Conservation (phyloP, 352 stramenopile genomes). For the Thalassiosira livingstoniorum region DNA sequence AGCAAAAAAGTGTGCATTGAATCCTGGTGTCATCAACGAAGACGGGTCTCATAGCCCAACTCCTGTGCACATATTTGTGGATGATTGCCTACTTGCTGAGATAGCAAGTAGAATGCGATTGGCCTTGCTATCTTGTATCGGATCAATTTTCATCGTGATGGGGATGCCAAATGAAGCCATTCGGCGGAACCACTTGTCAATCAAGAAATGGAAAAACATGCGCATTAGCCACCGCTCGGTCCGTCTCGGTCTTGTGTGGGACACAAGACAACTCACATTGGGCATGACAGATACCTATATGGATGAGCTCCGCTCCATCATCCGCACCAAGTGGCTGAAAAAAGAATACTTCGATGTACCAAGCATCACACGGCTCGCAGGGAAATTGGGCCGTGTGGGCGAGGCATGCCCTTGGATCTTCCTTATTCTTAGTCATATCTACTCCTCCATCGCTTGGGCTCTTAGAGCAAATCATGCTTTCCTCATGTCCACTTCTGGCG, state of each 20-base stretch:
- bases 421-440: slow-evolving; percentile 42
- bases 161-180: neutral
- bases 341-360: neutral
- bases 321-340: neutral
- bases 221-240: neutral
- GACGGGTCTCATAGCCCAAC: neutral
- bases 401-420: slow-evolving; percentile 24
- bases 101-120: too few species aligned
- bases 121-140: neutral
- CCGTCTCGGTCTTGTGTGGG: slow-evolving; percentile 7
- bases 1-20: neutral
- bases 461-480: slow-evolving; percentile 12
- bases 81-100: slow-evolving; percentile 8
- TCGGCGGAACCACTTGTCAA: neutral
- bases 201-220: slow-evolving; percentile 27
- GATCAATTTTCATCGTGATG: slow-evolving; percentile 25
- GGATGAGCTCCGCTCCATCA: neutral
- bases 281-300: slow-evolving; percentile 10
- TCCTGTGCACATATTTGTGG: slow-evolving; percentile 13
- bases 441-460: slow-evolving; percentile 36
- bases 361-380: slow-evolving; percentile 4
- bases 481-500: slow-evolving; percentile 5
- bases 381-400: slow-evolving; percentile 26
- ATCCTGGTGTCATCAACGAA: neutral
- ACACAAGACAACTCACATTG: neutral